Evolutionary conservation across 164 flowering plant genomes (phyloP), one percentile per base, ranked within the genome.

Genomic region (Houttuynia cordata): DNA sequence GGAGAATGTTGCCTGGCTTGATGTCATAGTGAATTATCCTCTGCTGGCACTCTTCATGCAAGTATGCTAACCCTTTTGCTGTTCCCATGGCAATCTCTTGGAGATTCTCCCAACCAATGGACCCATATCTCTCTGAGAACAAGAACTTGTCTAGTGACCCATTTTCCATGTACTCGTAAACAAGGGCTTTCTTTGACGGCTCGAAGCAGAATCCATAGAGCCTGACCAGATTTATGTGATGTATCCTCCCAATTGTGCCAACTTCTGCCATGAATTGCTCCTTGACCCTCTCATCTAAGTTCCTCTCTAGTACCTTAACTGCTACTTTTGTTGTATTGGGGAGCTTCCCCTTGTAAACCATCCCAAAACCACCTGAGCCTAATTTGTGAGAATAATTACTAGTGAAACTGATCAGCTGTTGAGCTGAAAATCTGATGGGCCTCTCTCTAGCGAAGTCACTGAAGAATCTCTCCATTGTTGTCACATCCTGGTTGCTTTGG

Each of bases 11-110:
- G 4, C 45, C 79, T 0, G 79, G 74, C 40, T 76, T 76, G 22
- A 76, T 76, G 18, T 76, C 79, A 21, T 73, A 70, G 57, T 76
- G 79, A 55, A 73, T 73, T 49, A 76, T 76, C 61, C 68, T 57
- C 18, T 68, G 51, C 4, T 61, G 45, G 58, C 74, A 73, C 30
- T 68, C 76, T 24, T 76, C 76, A 25, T 76, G 76, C 57, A 76
- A 52, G 56, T 76, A 76, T 7, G 76, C 71, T 13, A 76, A 51
- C 7, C 76, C 79, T 57, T 65, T 76, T 0, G 76, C 79, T 0
- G 74, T 75, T 7, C 70, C 70, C 1, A 73, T 15, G 4, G 76
- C 76, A 15, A 76, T 73, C 7, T 70, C 62, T 39, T 61, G 51
- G 8, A 76, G 62, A 50, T 65, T 63, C 10, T 37, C 58, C 59